These are phyloP conservation scores for Xerophyta viscosa DNA, from an alignment of 106 monocot genomes.

Conservation along the genomic window DNA sequence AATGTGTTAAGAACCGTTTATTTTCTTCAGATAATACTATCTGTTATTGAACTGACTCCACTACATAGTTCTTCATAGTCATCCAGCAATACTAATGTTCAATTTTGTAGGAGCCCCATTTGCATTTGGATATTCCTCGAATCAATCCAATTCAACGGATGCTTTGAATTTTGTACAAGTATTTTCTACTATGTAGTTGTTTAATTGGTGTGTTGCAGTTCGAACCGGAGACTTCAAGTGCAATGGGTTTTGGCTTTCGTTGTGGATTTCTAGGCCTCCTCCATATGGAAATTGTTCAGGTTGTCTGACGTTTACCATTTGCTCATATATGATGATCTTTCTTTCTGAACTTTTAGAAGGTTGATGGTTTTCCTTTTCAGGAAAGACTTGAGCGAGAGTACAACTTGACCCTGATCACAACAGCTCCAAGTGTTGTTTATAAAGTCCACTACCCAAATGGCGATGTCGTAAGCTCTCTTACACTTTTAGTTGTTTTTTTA, in stretches of 20 bases:
- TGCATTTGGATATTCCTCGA: too few relatives aligned
- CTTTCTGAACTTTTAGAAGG: too few relatives aligned
- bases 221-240: conserved; percentile 93
- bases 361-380: conserved; percentile 37
- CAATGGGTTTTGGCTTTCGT: conserved; percentile 99
- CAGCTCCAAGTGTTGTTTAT: conserved; percentile 99
- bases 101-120: too few relatives aligned
- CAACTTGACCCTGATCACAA: conserved; percentile 87
- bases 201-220: conserved; percentile 38
- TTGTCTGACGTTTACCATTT: conserved; percentile 14
- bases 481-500: too few relatives aligned
- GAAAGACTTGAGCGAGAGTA: conserved; percentile 99
- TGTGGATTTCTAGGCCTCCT: conserved; percentile 96
- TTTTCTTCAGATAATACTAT: too few relatives aligned
- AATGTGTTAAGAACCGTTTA: too few relatives aligned
- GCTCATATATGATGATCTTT: background rate
- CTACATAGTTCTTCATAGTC: too few relatives aligned
- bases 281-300: conserved; percentile 99
- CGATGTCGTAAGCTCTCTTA: conserved; percentile 93
- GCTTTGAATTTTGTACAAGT: too few relatives aligned
- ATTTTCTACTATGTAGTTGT: too few relatives aligned
- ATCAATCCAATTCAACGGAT: too few relatives aligned
- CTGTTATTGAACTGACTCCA: too few relatives aligned
- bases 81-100: too few relatives aligned
- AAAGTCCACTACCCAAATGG: conserved; percentile 56